phyloP scores from a whole-genome alignment of 1,139 yeast genomes.

The Hanseniaspora gamundiae region DNA sequence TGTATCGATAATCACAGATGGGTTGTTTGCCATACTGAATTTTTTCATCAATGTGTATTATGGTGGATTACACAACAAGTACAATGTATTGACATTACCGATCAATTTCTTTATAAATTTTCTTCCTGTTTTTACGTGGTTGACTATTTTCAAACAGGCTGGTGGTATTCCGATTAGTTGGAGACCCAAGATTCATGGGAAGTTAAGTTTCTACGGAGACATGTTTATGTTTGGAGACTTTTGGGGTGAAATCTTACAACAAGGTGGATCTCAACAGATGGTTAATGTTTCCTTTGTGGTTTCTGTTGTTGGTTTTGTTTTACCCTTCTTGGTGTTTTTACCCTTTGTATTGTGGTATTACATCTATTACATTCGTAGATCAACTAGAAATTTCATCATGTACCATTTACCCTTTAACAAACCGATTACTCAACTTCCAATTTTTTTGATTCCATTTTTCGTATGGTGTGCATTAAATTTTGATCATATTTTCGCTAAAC shows the following conservation, averaged over 20 bases:
- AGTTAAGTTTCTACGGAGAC: slow-evolving; percentile 19
- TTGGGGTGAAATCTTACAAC: slow-evolving; percentile 13
- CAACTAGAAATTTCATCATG: slow-evolving; percentile 9
- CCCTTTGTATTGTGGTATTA: slow-evolving; percentile 19
- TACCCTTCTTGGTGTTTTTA: slow-evolving; percentile 10
- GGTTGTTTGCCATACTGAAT: neutral
- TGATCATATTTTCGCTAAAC: slow-evolving; percentile 28
- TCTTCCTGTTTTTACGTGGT: slow-evolving; percentile 45
- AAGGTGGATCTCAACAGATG: slow-evolving; percentile 1
- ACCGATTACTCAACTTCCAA: slow-evolving; percentile 12
- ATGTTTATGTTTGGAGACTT: slow-evolving; percentile 22
- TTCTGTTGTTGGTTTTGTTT: slow-evolving; percentile 8
- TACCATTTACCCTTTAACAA: slow-evolving; percentile 6
- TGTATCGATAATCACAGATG: neutral
- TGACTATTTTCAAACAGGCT: slow-evolving; percentile 48
- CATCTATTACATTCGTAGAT: slow-evolving; percentile 14
- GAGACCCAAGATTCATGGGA: slow-evolving; percentile 40
- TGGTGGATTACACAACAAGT: slow-evolving; percentile 22
- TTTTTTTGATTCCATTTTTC: slow-evolving; percentile 18
- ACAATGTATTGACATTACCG: slow-evolving; percentile 29
- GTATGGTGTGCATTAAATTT: slow-evolving; percentile 24
- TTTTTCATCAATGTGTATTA: slow-evolving; percentile 4
- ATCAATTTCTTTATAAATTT: slow-evolving; percentile 39
- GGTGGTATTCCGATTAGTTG: slow-evolving; percentile 42
- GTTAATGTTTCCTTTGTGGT: slow-evolving; percentile 6